phyloP scores from a whole-genome alignment of 2,329 filamentous ascomycete genomes.

The Macrophomina phaseolina region DNA sequence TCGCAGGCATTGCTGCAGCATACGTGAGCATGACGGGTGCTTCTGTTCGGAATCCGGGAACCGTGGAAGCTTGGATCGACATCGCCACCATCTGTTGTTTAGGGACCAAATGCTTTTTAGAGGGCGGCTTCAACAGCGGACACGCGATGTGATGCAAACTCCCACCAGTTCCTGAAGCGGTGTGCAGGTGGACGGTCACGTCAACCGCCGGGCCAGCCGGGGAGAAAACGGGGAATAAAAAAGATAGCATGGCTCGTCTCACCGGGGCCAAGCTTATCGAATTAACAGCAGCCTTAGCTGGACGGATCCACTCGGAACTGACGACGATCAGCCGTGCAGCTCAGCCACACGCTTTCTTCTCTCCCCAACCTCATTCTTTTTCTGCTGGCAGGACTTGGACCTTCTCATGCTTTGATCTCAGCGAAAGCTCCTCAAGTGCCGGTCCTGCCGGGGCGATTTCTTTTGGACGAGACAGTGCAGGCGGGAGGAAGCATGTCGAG shows the following conservation, averaged over 20 bases:
- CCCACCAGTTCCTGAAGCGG: not conserved
- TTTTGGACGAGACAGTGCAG: not conserved
- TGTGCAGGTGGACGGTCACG: not conserved
- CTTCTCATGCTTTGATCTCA: not conserved
- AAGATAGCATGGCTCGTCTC: not conserved
- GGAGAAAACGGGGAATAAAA: not conserved
- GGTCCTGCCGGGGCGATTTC: not conserved
- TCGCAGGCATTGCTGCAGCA: not conserved
- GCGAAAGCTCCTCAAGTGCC: not conserved
- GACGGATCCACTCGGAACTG: not conserved
- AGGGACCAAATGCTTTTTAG: not conserved
- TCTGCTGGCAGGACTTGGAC: not conserved
- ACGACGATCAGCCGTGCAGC: not conserved
- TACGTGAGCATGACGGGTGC: not conserved
- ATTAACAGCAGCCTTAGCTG: conserved; percentile 3
- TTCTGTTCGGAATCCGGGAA: not conserved
- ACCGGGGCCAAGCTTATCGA: not conserved
- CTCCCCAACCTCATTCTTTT: conserved; percentile 4
- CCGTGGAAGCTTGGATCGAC: not conserved
- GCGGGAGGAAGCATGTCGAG: not conserved
- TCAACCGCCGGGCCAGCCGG: not conserved
- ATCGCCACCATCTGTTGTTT: not conserved
- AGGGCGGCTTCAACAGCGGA: not conserved
- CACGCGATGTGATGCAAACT: too few species aligned
- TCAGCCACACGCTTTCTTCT: conserved; percentile 1